Conservation (phyloP, 495 filamentous ascomycete species). For the Poronia punctata region DNA sequence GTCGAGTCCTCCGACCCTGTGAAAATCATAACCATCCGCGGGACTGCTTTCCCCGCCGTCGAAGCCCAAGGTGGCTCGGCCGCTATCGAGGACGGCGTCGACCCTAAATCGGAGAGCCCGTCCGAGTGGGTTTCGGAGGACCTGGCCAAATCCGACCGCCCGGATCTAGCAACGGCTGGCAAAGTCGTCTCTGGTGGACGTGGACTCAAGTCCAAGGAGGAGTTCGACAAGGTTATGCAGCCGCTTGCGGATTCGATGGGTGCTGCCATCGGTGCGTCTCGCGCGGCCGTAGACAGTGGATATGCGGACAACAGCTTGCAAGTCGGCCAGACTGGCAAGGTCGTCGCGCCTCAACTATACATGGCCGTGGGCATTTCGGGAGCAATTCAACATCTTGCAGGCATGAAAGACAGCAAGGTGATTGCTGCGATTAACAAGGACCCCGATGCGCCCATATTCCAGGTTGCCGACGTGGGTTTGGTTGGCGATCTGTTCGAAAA, state of each 20-base stretch:
- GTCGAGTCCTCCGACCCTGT: constrained; percentile 80
- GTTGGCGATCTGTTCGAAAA: constrained; percentile 93
- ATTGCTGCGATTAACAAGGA: constrained; percentile 99
- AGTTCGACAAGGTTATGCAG: constrained; percentile 87
- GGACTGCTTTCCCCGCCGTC: constrained; percentile 74
- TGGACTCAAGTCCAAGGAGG: constrained; percentile 93
- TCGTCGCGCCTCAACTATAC: constrained; percentile 92
- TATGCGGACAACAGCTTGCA: constrained; percentile 99
- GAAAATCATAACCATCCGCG: constrained; percentile 87
- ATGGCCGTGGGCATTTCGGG: constrained; percentile 93
- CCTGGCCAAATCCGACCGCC: constrained; percentile 84
- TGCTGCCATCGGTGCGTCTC: constrained; percentile 87
- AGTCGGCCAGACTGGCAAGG: constrained; percentile 97
- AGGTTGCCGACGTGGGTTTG: constrained; percentile 90
- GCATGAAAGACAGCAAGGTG: constrained; percentile 99
- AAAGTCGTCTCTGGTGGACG: constrained; percentile 91
- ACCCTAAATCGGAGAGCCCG: constrained; percentile 61
- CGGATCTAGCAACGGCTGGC: constrained; percentile 83
- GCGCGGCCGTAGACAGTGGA: constrained; percentile 92
- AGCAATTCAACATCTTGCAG: constrained; percentile 95
- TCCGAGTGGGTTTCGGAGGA: constrained; percentile 94
- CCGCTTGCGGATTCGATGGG: constrained; percentile 87
- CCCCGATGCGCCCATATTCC: constrained; percentile 93
- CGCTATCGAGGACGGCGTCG: constrained; percentile 56
- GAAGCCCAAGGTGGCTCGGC: constrained; percentile 48